phyloP scores from a whole-genome alignment of 2,329 filamentous ascomycete genomes.

The Aureobasidium zeae region DNA sequence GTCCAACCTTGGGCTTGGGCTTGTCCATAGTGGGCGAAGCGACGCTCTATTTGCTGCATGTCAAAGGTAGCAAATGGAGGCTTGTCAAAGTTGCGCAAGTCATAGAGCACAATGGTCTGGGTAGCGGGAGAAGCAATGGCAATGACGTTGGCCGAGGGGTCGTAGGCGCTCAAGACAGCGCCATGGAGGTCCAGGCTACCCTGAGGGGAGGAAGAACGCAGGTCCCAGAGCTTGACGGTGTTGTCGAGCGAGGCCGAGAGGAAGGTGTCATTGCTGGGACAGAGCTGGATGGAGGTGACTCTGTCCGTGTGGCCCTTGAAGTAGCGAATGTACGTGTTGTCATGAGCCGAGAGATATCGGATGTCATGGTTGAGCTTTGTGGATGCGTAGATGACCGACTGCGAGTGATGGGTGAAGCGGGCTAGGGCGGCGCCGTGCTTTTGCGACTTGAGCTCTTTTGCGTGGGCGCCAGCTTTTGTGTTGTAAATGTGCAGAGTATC shows the following conservation, averaged over 20 bases:
- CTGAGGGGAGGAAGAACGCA: conserved; percentile 67
- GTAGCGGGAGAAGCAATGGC: conserved; percentile 76
- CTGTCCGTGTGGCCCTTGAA: conserved; percentile 81
- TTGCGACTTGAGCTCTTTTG: conserved; percentile 84
- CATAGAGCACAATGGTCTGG: conserved; percentile 77
- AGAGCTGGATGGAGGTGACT: conserved; percentile 76
- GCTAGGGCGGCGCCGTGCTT: conserved; percentile 95
- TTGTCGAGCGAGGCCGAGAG: conserved; percentile 86
- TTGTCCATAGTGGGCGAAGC: conserved; percentile 39
- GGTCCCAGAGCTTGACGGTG: conserved; percentile 84
- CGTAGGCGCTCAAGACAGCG: conserved; percentile 78
- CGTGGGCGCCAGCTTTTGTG: conserved; percentile 77
- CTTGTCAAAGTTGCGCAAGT: conserved; percentile 88
- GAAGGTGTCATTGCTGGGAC: conserved; percentile 81
- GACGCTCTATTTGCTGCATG: conserved; percentile 55
- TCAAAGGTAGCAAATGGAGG: conserved; percentile 83
- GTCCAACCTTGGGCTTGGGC: conserved; percentile 60
- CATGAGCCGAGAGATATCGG: conserved; percentile 80
- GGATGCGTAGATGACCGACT: conserved; percentile 88
- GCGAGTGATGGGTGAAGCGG: conserved; percentile 84
- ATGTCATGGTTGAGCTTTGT: conserved; percentile 91
- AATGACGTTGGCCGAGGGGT: conserved; percentile 85
- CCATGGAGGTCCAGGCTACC: conserved; percentile 72
- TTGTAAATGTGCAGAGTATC: conserved; percentile 95
- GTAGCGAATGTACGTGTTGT: conserved; percentile 93